Evolutionary conservation across 208 protist genomes (phyloP).

Genomic region (Trichomonas vaginalis): DNA sequence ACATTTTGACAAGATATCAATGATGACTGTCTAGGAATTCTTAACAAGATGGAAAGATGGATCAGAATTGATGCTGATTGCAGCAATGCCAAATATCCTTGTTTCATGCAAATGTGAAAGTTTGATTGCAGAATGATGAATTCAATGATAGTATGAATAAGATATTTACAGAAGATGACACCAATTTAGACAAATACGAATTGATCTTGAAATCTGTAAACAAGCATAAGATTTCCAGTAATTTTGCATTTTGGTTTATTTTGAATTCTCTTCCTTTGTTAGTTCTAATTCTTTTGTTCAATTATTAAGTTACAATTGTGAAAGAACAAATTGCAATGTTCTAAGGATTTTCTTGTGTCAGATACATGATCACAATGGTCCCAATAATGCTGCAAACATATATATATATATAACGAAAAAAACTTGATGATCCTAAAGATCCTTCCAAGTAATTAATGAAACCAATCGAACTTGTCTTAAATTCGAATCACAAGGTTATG

Average conservation of each 20-base stretch:
- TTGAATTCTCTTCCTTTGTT: neutral
- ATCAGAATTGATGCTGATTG: too few species aligned
- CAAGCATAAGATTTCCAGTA: neutral
- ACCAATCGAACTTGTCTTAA: neutral
- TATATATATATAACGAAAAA: too few species aligned
- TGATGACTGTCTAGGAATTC: too few species aligned
- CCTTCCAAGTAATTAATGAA: neutral
- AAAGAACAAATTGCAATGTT: neutral
- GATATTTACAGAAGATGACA: neutral
- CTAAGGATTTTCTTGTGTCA: neutral
- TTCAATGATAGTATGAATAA: neutral
- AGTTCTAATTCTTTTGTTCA: neutral
- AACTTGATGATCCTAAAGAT: neutral
- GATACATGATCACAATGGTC: neutral
- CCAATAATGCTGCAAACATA: neutral
- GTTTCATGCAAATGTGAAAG: neutral
- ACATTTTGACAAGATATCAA: too few species aligned
- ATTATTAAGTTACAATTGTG: neutral
- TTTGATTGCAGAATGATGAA: neutral
- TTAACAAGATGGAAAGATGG: too few species aligned
- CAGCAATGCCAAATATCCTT: neutral
- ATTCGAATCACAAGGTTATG: neutral
- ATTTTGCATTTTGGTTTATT: neutral
- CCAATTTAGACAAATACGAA: neutral
- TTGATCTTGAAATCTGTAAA: neutral